A percentile compares a stretch with the other conserved stretches of the same genome.
These are phyloP conservation scores for Pseudogymnoascus destructans DNA, from an alignment of 2,329 filamentous ascomycete genomes.

Conservation along the genomic window DNA sequence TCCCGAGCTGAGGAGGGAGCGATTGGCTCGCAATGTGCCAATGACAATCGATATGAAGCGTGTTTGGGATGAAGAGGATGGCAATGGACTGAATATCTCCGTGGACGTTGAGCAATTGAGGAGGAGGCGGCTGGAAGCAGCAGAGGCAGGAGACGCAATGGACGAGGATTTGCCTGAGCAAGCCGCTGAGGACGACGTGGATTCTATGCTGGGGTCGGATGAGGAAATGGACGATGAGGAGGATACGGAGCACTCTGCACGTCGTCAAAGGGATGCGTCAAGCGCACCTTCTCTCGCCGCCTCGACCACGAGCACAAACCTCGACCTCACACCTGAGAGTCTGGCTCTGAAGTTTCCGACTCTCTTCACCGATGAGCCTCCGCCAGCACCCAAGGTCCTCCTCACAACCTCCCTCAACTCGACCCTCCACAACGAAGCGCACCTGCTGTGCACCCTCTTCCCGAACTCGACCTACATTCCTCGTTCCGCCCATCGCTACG, in stretches of 20 bases:
- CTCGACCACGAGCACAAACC: constrained; percentile 49
- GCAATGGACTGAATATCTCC: constrained; percentile 39
- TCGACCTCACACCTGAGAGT: constrained; percentile 48
- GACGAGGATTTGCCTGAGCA: constrained; percentile 29
- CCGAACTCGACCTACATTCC: constrained; percentile 72
- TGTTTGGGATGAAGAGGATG: constrained; percentile 70
- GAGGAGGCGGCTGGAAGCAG: constrained; percentile 39
- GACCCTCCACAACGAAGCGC: constrained; percentile 71
- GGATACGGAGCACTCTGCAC: constrained; percentile 21
- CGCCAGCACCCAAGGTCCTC: constrained; percentile 65
- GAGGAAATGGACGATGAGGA: constrained; percentile 31
- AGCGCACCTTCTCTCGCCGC: constrained; percentile 36
- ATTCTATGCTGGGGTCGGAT: constrained; percentile 66
- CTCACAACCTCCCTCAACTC: constrained; percentile 86
- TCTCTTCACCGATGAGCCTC: constrained; percentile 46
- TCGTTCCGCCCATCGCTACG: constrained; percentile 69
- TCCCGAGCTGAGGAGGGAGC: constrained; percentile 58
- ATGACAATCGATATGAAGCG: constrained; percentile 76
- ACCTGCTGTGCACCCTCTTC: constrained; percentile 67
- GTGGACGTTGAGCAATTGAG: constrained; percentile 49
- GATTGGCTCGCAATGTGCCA: constrained; percentile 67
- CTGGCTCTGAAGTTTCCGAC: constrained; percentile 48
- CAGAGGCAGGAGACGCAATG: constrained; percentile 35
- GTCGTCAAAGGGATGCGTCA: constrained; percentile 27
- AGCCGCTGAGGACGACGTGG: constrained; percentile 45